These are phyloP conservation scores for Ganoderma multipileum DNA, from an alignment of 1,284 basidiomycete genomes.

Conservation along the genomic window DNA sequence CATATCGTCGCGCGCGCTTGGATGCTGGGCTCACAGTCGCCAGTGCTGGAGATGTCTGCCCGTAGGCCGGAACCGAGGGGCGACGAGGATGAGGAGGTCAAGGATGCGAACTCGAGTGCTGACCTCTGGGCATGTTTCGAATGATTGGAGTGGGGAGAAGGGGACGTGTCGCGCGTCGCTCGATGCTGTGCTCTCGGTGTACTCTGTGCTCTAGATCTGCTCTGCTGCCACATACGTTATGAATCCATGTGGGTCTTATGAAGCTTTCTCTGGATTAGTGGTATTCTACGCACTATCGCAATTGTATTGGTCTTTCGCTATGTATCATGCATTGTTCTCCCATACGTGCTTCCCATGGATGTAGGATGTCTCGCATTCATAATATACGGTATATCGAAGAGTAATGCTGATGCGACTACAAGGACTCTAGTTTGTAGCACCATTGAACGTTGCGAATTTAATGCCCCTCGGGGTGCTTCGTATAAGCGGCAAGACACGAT, in stretches of 20 bases:
- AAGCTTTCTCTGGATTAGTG: background rate
- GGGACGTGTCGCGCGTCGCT: background rate
- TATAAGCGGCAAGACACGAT: background rate
- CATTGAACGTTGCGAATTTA: background rate
- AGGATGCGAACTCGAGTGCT: conserved; percentile 31
- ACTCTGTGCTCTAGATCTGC: background rate
- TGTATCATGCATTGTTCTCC: background rate
- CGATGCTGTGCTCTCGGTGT: background rate
- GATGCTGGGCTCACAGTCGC: background rate
- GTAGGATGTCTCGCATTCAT: background rate
- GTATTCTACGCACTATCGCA: background rate
- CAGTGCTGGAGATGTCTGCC: conserved; percentile 21
- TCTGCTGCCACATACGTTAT: background rate
- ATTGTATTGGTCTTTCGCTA: background rate
- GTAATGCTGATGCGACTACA: too few species aligned
- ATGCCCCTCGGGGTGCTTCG: background rate
- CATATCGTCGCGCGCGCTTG: background rate
- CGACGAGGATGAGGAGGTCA: conserved; percentile 21
- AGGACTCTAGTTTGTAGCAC: background rate
- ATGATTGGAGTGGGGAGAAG: background rate
- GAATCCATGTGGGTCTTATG: background rate
- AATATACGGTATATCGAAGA: background rate
- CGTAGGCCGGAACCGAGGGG: conserved; percentile 24
- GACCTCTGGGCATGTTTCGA: conserved; percentile 22
- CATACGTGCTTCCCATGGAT: too few species aligned